phyloP scores from a whole-genome alignment of 2,329 filamentous ascomycete species.

The Penicillium crustosum region DNA sequence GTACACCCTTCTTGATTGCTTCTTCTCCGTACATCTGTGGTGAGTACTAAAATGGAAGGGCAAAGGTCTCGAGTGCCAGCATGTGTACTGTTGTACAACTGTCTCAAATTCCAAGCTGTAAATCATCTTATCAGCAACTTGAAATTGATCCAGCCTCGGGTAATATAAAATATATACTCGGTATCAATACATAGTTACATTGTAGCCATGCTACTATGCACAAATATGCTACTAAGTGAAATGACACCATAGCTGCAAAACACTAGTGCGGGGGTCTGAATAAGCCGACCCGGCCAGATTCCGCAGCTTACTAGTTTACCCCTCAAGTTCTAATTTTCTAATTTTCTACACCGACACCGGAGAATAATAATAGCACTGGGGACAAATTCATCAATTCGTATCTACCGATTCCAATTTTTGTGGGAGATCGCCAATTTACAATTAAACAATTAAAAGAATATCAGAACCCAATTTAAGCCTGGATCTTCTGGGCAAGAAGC shows the following conservation, averaged over 20 bases:
- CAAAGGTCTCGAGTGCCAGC: no score
- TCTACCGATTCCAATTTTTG: conserved; percentile 29
- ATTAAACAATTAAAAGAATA: conserved; percentile 12
- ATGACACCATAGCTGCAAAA: neutral
- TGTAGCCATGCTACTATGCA: no score
- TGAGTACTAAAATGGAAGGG: no score
- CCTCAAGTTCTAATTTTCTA: conserved; percentile 6
- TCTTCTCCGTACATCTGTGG: no score
- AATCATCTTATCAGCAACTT: neutral
- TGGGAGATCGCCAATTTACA: conserved; percentile 30
- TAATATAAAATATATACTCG: neutral
- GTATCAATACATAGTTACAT: neutral
- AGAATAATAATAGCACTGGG: conserved; percentile 2
- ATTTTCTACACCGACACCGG: conserved; percentile 1
- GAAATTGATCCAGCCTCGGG: neutral
- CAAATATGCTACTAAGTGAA: no score
- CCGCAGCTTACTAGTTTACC: neutral
- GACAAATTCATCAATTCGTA: conserved; percentile 30
- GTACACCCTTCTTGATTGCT: no score
- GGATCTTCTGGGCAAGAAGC: conserved; percentile 84
- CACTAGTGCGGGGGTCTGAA: conserved; percentile 23
- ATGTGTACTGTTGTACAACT: neutral
- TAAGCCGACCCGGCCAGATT: conserved; percentile 26
- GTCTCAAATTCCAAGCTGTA: neutral
- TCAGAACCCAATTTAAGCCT: conserved; percentile 36